phyloP scores from a whole-genome alignment of 2,329 filamentous ascomycete genomes.

The Davidsoniella eucalypti region DNA sequence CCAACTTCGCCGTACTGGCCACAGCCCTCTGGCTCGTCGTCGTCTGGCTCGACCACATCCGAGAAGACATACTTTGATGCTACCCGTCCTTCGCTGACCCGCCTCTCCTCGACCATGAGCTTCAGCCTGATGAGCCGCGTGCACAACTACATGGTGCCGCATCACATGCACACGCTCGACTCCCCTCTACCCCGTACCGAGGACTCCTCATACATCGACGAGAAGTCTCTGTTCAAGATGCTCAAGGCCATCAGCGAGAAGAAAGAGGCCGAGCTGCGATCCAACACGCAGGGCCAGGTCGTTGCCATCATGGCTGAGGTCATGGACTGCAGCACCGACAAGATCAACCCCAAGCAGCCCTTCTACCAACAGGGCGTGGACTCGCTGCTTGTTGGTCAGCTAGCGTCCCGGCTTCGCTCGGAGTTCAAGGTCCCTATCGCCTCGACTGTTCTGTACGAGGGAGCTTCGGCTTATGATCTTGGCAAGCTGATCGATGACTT shows the following conservation, averaged over 20 bases:
- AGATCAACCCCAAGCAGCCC: constrained; percentile 26
- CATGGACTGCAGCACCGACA: constrained; percentile 23
- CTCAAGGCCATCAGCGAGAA: constrained; percentile 17
- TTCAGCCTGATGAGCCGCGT: constrained; percentile 6
- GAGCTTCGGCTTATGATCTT: constrained; percentile 28
- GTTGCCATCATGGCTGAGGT: constrained; percentile 28
- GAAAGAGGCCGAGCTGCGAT: constrained; percentile 15
- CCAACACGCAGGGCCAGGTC: constrained; percentile 23
- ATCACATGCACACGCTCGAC: constrained; percentile 20
- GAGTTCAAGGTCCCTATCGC: constrained; percentile 32
- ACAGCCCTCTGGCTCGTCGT: not conserved
- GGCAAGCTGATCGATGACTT: constrained; percentile 23
- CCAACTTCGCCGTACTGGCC: not conserved
- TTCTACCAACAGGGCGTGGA: constrained; percentile 39
- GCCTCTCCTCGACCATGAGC: constrained; percentile 9
- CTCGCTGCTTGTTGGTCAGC: constrained; percentile 34
- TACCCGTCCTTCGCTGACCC: constrained; percentile 3
- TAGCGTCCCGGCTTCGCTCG: constrained; percentile 33
- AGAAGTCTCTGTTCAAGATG: constrained; percentile 21
- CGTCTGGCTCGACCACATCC: not conserved
- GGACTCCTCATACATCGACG: constrained; percentile 20
- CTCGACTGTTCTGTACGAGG: constrained; percentile 34
- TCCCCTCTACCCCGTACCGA: constrained; percentile 21
- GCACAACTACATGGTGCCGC: constrained; percentile 25
- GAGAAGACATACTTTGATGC: constrained; percentile 4